These are phyloP conservation scores for Cyberlindnera veronae DNA, from an alignment of 805 yeast genomes.

Conservation along the genomic window DNA sequence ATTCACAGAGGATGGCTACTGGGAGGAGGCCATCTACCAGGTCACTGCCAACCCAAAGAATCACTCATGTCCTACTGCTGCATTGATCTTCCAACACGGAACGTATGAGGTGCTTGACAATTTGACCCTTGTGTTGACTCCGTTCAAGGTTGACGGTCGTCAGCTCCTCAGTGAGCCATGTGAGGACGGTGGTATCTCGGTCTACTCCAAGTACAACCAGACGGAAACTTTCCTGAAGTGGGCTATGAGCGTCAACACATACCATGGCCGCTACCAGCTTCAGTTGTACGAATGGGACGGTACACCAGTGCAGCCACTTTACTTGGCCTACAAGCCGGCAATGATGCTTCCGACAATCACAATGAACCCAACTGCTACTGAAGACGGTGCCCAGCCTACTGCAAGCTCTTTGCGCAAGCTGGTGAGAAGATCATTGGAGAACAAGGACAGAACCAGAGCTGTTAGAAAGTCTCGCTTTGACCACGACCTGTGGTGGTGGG, in stretches of 20 bases:
- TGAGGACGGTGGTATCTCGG: slow-evolving; percentile 51
- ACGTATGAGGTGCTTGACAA: slow-evolving; percentile 57
- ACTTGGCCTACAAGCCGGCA: slow-evolving; percentile 90
- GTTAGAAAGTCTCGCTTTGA: slow-evolving; percentile 37
- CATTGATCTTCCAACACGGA: slow-evolving; percentile 87
- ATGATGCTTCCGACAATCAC: slow-evolving; percentile 93
- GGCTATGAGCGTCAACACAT: slow-evolving; percentile 62
- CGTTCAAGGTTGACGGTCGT: slow-evolving; percentile 87
- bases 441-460: slow-evolving; percentile 76
- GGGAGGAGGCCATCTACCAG: slow-evolving; percentile 85
- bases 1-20: slow-evolving; percentile 88
- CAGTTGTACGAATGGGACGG: slow-evolving; percentile 79
- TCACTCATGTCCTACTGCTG: slow-evolving; percentile 83
- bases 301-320: slow-evolving; percentile 76
- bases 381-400: slow-evolving; percentile 33
- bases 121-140: slow-evolving; percentile 67
- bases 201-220: slow-evolving; percentile 72
- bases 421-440: slow-evolving; percentile 73
- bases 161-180: slow-evolving; percentile 90
- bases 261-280: slow-evolving; percentile 79
- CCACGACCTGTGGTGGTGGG: slow-evolving; percentile 55
- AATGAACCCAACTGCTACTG: slow-evolving; percentile 71
- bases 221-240: slow-evolving; percentile 55
- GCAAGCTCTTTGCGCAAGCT: slow-evolving; percentile 34
- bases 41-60: slow-evolving; percentile 65